Evolutionary conservation across 352 stramenopile genomes (phyloP), one percentile per base, ranked within the genome.

Genomic region (Globisporangium uncinulatum): DNA sequence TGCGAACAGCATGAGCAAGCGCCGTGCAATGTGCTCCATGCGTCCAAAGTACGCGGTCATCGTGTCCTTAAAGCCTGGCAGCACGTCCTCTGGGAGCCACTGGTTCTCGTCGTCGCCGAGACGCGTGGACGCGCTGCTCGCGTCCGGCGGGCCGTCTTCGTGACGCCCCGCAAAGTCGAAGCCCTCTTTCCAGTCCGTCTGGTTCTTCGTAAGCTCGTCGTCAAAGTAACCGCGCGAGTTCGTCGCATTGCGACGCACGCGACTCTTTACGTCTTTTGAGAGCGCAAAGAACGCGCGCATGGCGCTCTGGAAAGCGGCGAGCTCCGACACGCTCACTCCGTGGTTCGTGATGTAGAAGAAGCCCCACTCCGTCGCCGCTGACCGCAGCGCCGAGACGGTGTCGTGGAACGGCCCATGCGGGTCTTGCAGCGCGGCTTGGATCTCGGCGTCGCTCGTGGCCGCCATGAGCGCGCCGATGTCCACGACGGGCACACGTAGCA

Each of bases 301-400:
- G 41, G 70, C 63, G 14, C 59, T 43, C 31, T 83, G 70, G 57
- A 97, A 95, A 8, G 44, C 46, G 11, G 78, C 57, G 20, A 98
- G 66, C n/a, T 95, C 65, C 10, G 80, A 47, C 0, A 56, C 14
- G 0, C 76, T 62, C 20, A 97, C 64, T 0, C 76, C 79, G 61
- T 97, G 87, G 70, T 92, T 87, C 2, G 76, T 60, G 47, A 98
- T 79, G 73, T 98, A 94, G 69, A 98, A 98, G 71, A 98, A 98
- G 8, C 92, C 92, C 13, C 36, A 42, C 36, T 42, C 57, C 1
- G 41, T 55, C 14, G 36, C 36, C 7, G 36, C 36, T 7, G 36
- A 42, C 10, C 36, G 36, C 36, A 42, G 36, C 36, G 36, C 36
- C 36, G 36, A 42, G 36, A 42, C 14, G 4, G 73, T 42, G 10